A percentile compares a stretch with the other conserved stretches of the same genome.
Conservation (phyloP, 495 filamentous ascomycete genomes). For the Penicillium parvum region DNA sequence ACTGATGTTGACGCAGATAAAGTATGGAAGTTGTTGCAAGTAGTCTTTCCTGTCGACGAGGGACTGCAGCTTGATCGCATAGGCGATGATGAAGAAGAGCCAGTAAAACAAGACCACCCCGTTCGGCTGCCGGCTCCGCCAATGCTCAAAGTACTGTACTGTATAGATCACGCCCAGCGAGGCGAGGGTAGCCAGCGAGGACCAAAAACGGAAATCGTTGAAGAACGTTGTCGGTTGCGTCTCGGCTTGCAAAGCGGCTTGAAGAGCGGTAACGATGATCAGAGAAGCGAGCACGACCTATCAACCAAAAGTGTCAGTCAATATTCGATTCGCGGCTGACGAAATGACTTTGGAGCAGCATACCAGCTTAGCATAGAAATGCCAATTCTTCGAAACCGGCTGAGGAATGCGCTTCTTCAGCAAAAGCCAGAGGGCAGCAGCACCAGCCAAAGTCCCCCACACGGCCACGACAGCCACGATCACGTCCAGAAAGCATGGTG, state of each 20-base stretch:
- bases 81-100: constrained; percentile 79
- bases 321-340: background rate
- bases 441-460: constrained; percentile 72
- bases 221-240: constrained; percentile 65
- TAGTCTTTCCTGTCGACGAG: constrained; percentile 74
- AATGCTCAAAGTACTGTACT: constrained; percentile 93
- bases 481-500: constrained; percentile 91
- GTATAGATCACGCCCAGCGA: constrained; percentile 75
- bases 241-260: constrained; percentile 74
- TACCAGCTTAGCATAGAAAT: constrained; percentile 90
- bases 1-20: constrained; percentile 70
- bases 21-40: constrained; percentile 62
- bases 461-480: constrained; percentile 71
- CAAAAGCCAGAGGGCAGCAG: constrained; percentile 70
- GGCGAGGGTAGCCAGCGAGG: constrained; percentile 67
- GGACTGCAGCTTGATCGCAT: constrained; percentile 82
- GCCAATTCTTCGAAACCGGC: constrained; percentile 80
- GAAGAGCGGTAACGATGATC: constrained; percentile 60
- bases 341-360: constrained; percentile 24
- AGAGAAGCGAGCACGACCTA: constrained; percentile 69
- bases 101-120: constrained; percentile 95
- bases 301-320: constrained; percentile 15
- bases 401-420: constrained; percentile 59
- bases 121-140: constrained; percentile 81
- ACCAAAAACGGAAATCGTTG: constrained; percentile 88